Evolutionary conservation across 805 yeast genomes (phyloP).

Genomic region (Barnettozyma vustinii): DNA sequence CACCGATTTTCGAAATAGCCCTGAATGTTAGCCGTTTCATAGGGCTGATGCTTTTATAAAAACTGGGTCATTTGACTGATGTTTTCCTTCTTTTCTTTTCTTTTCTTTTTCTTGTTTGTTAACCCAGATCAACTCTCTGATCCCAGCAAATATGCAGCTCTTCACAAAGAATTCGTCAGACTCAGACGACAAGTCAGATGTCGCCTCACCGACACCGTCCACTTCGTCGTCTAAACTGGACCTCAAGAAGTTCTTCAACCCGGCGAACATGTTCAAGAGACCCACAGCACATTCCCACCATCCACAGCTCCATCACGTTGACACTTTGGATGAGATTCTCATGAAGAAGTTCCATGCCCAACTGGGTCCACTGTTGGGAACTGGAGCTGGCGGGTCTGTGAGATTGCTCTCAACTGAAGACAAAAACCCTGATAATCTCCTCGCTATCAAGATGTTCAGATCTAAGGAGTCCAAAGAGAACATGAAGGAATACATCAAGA

Average conservation of each 20-base stretch:
- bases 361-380: conserved; percentile 68
- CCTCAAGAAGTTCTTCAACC: conserved; percentile 22
- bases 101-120: too few relatives aligned
- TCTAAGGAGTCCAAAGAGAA: conserved; percentile 65
- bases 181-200: not conserved
- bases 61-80: not conserved
- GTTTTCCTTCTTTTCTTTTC: not conserved
- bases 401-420: conserved; percentile 60
- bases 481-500: conserved; percentile 73
- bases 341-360: conserved; percentile 59
- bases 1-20: not conserved
- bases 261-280: conserved; percentile 8
- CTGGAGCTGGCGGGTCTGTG: conserved; percentile 90
- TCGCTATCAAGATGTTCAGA: conserved; percentile 82
- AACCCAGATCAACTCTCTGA: too few relatives aligned
- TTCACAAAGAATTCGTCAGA: conserved; percentile 1
- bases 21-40: too few relatives aligned
- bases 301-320: not conserved
- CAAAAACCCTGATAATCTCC: conserved; percentile 43
- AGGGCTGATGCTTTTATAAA: not conserved
- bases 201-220: not conserved
- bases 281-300: not conserved
- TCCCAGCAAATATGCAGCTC: not conserved
- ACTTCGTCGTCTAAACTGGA: conserved; percentile 12
- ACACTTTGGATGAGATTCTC: conserved; percentile 46